Evolutionary conservation across 305 asterid genomes (phyloP).

Genomic region (Striga hermonthica): DNA sequence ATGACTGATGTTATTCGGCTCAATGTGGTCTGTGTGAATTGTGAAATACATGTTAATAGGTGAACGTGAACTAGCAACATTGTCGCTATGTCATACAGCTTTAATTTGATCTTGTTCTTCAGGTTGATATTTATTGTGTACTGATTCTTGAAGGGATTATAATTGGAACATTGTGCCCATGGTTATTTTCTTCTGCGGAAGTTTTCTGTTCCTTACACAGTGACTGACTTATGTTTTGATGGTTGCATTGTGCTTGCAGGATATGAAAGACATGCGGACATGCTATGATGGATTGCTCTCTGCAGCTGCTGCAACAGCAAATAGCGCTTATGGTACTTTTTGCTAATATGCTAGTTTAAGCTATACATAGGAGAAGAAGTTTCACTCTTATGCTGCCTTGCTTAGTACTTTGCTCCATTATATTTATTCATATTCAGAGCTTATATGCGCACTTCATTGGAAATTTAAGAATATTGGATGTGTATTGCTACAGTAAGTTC

Average conservation of each 20-base stretch:
- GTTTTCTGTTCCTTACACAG: too few species aligned
- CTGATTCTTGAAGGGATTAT: background rate
- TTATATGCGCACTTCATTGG: slow-evolving; percentile 16
- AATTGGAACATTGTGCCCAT: background rate
- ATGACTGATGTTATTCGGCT: background rate
- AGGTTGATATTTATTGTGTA: background rate
- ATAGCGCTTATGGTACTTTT: slow-evolving; percentile 71
- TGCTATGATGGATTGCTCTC: slow-evolving; percentile 83
- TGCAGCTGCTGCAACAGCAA: slow-evolving; percentile 89
- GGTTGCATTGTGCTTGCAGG: slow-evolving; percentile 45
- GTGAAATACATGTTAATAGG: background rate
- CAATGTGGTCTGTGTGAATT: background rate
- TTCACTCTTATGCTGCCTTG: slow-evolving; percentile 4
- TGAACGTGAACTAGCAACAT: background rate
- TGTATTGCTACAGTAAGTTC: background rate
- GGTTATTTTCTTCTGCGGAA: too few species aligned
- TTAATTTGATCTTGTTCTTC: background rate
- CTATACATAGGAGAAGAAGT: slow-evolving; percentile 7
- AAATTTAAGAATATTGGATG: slow-evolving; percentile 1
- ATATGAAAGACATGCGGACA: slow-evolving; percentile 77
- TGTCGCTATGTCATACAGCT: background rate
- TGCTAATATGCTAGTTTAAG: slow-evolving; percentile 20
- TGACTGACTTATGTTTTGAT: background rate
- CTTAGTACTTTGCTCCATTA: background rate
- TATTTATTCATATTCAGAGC: background rate